Conservation (phyloP, 345 rosid genomes). For the Boechera retrofracta region DNA sequence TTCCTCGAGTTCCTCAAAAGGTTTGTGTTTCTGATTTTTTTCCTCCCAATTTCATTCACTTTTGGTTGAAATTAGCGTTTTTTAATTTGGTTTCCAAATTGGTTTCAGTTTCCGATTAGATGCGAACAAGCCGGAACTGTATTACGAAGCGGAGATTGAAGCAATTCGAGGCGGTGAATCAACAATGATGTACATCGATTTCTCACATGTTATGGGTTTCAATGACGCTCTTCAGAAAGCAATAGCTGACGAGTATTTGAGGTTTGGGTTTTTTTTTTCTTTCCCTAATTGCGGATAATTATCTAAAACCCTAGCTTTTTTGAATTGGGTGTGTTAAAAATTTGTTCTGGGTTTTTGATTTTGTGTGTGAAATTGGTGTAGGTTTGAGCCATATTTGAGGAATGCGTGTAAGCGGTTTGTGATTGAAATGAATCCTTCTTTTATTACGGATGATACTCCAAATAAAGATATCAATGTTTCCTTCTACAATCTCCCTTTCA, state of each 20-base stretch:
- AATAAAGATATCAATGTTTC: constrained; percentile 86
- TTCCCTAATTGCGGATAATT: background rate
- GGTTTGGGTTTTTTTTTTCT: constrained; percentile 46
- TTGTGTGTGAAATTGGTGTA: constrained; percentile 4
- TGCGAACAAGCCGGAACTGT: constrained; percentile 54
- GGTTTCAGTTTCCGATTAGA: constrained; percentile 63
- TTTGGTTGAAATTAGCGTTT: background rate
- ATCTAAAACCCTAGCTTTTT: constrained; percentile 11
- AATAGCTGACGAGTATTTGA: constrained; percentile 79
- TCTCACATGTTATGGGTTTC: constrained; percentile 83
- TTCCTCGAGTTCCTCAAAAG: constrained; percentile 92
- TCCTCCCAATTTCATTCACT: background rate
- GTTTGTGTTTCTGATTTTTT: constrained; percentile 34
- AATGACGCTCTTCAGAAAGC: constrained; percentile 84
- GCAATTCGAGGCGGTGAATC: constrained; percentile 75
- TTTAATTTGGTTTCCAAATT: background rate
- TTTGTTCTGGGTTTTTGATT: background rate
- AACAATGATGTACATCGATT: constrained; percentile 82
- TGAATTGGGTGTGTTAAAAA: background rate
- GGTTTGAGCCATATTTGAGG: constrained; percentile 84
- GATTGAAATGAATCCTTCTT: constrained; percentile 73
- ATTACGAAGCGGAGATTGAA: constrained; percentile 76
- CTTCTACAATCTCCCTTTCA: constrained; percentile 81
- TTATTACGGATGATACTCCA: constrained; percentile 75
- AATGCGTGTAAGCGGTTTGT: constrained; percentile 93